These are phyloP conservation scores for Crithidia bombi DNA, from an alignment of 208 protist genomes.

Conservation along the genomic window DNA sequence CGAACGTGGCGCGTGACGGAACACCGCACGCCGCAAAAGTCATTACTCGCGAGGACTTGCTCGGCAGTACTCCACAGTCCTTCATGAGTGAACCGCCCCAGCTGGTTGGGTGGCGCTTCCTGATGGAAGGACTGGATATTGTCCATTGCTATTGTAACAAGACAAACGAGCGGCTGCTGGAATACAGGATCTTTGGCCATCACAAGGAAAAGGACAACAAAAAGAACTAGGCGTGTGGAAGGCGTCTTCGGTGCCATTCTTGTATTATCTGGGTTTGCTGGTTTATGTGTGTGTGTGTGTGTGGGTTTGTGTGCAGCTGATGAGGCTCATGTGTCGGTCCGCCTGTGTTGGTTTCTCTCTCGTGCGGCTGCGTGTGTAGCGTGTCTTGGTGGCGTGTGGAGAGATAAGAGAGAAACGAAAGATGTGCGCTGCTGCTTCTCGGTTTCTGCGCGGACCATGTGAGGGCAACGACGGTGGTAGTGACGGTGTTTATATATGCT, in stretches of 20 bases:
- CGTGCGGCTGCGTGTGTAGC: no score
- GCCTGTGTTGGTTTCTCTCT: neutral
- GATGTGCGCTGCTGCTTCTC: no score
- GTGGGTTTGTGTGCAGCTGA: neutral
- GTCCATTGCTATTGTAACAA: constrained; percentile 11
- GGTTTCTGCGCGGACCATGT: no score
- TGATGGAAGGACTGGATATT: constrained; percentile 20
- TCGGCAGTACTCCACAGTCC: neutral
- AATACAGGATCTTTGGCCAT: neutral
- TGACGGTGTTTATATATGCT: no score
- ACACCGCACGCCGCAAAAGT: neutral
- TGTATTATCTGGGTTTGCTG: no score
- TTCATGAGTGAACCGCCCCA: constrained; percentile 10
- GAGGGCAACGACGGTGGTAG: no score
- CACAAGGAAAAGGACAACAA: neutral
- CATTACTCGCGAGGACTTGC: neutral
- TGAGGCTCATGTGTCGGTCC: neutral
- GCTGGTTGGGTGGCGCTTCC: constrained; percentile 17
- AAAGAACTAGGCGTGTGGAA: neutral
- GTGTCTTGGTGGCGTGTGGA: no score
- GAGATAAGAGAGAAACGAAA: no score
- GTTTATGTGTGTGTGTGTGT: no score
- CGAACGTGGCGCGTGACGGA: constrained; percentile 13
- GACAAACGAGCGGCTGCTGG: neutral
- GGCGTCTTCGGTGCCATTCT: neutral